These are phyloP conservation scores for Fusarium floridanum DNA, from an alignment of 2,329 filamentous ascomycete species.

Conservation along the genomic window DNA sequence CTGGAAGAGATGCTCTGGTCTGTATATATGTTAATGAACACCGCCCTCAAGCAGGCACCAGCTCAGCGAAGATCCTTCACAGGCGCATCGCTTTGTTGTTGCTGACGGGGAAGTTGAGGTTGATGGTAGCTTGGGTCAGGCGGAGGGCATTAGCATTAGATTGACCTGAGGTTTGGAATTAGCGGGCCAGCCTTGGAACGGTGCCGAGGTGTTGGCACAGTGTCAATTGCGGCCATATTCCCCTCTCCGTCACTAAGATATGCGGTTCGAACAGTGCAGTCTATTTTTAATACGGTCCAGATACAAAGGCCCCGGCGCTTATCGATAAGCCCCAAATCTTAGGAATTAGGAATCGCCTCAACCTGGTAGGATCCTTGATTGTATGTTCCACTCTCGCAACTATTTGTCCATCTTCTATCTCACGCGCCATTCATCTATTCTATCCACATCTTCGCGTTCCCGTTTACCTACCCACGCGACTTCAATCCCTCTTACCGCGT, in stretches of 20 bases:
- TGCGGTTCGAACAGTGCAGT: accelerated
- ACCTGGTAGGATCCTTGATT: not conserved
- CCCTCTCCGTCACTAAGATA: accelerated
- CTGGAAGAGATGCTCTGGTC: not conserved
- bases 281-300: not conserved
- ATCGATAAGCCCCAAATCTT: constrained; percentile 39
- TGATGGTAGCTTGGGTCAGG: constrained; percentile 44
- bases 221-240: constrained; percentile 8
- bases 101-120: constrained; percentile 28
- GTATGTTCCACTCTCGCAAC: constrained; percentile 3
- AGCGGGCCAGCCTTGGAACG: constrained; percentile 28
- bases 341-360: constrained; percentile 40
- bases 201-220: constrained; percentile 30
- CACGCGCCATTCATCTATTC: not conserved
- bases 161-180: constrained; percentile 39
- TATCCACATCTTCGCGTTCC: not conserved
- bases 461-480: not conserved
- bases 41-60: constrained; percentile 33
- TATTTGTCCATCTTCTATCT: constrained; percentile 1
- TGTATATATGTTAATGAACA: not conserved
- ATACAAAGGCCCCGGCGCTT: constrained; percentile 9
- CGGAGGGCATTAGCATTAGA: constrained; percentile 39
- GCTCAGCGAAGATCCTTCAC: constrained; percentile 31
- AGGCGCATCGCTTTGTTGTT: constrained; percentile 43
- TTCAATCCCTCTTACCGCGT: not conserved